phyloP scores from a whole-genome alignment of 202 grass and related monocot genomes.

The Carex sylvatica region DNA sequence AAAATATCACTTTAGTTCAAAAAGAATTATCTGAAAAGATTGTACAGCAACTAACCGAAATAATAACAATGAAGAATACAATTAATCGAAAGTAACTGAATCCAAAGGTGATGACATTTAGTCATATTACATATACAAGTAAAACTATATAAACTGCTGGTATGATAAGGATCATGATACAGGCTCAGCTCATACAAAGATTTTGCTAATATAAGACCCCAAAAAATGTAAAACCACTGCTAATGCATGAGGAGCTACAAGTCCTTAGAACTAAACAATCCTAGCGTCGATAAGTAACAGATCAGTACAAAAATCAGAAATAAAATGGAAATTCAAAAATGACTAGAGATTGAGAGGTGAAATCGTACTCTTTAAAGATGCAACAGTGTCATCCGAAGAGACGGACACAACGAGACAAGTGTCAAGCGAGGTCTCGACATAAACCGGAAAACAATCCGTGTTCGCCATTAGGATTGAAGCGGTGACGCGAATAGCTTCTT shows the following conservation, averaged over 20 bases:
- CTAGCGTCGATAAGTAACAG: background rate
- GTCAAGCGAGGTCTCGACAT: conserved; percentile 52
- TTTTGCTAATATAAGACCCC: background rate
- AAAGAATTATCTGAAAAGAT: background rate
- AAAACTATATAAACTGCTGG: background rate
- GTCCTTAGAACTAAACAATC: background rate
- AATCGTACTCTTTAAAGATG: conserved; percentile 57
- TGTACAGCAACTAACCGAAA: background rate
- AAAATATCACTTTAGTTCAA: background rate
- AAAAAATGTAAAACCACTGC: background rate
- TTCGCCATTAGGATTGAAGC: background rate
- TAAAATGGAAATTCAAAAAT: background rate
- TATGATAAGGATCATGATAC: background rate
- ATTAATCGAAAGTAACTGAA: background rate
- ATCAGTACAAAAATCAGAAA: background rate
- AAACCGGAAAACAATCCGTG: conserved; percentile 30
- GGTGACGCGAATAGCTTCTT: too few species aligned
- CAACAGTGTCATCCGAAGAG: conserved; percentile 37
- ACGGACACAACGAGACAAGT: conserved; percentile 44
- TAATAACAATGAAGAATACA: background rate
- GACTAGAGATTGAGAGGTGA: background rate
- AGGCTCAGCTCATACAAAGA: background rate
- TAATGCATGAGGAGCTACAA: background rate
- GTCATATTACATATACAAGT: background rate
- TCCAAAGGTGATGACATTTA: background rate